Conservation (phyloP, 441 rosid species). For the Eutrema salsugineum region DNA sequence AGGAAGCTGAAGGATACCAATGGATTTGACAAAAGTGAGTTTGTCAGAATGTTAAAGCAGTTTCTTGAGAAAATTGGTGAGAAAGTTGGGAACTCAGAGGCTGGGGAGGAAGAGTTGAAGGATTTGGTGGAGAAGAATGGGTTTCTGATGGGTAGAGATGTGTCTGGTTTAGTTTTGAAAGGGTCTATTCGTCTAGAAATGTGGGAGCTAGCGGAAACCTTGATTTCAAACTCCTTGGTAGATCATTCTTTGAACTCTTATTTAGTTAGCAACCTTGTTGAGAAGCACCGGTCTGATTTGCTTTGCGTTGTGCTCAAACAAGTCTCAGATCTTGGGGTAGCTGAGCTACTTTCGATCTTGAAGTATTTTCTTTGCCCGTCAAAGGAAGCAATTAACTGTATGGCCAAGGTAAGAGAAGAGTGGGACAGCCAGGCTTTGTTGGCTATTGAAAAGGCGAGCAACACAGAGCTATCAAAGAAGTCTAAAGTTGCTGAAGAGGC, state of each 20-base stretch:
- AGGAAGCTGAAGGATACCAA: constrained; percentile 57
- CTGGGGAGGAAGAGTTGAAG: constrained; percentile 37
- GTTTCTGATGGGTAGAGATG: constrained; percentile 47
- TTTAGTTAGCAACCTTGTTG: constrained; percentile 47
- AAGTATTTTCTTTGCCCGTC: constrained; percentile 75
- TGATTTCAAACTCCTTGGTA: constrained; percentile 49
- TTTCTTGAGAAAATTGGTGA: constrained; percentile 54
- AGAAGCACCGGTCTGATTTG: constrained; percentile 64
- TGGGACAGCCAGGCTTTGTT: constrained; percentile 66
- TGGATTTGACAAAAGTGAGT: constrained; percentile 44
- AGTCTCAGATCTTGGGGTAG: constrained; percentile 59
- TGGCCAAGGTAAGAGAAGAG: constrained; percentile 60
- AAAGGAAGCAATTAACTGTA: constrained; percentile 47
- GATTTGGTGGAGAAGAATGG: constrained; percentile 36
- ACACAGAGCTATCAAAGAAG: constrained; percentile 39
- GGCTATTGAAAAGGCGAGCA: constrained; percentile 48
- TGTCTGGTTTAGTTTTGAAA: constrained; percentile 61
- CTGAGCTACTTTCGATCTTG: constrained; percentile 59
- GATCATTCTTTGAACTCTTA: constrained; percentile 46
- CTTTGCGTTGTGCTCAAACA: constrained; percentile 56
- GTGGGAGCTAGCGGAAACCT: constrained; percentile 63
- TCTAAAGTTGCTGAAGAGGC: constrained; percentile 55
- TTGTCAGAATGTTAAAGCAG: constrained; percentile 42
- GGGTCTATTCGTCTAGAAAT: constrained; percentile 55
- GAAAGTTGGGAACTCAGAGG: constrained; percentile 33